Conservation (phyloP, 192 early-diverging fungal species). For the Backusella psychrophila region DNA sequence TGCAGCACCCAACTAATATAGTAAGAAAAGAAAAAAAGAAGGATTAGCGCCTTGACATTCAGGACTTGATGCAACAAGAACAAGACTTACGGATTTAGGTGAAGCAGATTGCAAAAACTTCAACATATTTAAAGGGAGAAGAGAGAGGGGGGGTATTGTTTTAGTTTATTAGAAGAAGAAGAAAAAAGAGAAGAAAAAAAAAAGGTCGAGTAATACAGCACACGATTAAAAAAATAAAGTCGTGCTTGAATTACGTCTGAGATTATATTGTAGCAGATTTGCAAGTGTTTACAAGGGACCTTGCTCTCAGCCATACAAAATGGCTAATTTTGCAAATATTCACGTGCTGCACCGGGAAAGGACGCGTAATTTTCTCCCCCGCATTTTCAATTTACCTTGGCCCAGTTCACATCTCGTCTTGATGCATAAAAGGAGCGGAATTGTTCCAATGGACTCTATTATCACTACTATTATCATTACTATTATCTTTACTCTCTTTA, state of each 20-base stretch:
- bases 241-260: neutral
- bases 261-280: conserved; percentile 2
- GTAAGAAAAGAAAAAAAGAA: neutral
- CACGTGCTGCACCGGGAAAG: conserved; percentile 3
- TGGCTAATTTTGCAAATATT: conserved; percentile 4
- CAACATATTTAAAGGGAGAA: conserved; percentile 19
- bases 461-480: too few species aligned
- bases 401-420: too few species aligned
- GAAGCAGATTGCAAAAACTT: conserved; percentile 22
- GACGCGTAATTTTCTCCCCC: conserved; percentile 5
- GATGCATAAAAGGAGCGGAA: neutral
- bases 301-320: conserved; percentile 11
- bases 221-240: conserved; percentile 1
- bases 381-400: neutral
- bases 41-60: neutral
- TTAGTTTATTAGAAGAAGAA: neutral
- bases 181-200: neutral
- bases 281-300: conserved; percentile 22
- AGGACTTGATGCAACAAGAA: neutral
- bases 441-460: too few species aligned
- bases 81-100: conserved; percentile 10
- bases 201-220: conserved; percentile 3
- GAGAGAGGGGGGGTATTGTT: neutral
- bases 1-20: conserved; percentile 22
- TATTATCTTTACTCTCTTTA: neutral